Evolutionary conservation across 805 yeast species (phyloP).

Genomic region (Candida nemodendra): DNA sequence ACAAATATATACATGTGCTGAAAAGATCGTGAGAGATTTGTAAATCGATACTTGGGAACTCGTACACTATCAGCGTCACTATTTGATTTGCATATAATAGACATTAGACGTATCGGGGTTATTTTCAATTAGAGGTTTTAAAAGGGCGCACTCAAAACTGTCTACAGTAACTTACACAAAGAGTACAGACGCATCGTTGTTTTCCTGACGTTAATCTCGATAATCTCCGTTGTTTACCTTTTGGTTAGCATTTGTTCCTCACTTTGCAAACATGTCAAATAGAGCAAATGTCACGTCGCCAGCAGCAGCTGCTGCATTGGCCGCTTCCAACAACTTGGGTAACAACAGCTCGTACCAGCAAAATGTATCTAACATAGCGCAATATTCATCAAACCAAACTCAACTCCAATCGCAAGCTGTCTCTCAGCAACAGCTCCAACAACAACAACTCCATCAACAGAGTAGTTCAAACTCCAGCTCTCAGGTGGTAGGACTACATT

Average conservation of each 20-base stretch:
- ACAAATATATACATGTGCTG: no score
- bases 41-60: no score
- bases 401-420: slow-evolving; percentile 14
- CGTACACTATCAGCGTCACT: no score
- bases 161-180: no score
- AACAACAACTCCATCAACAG: slow-evolving; percentile 12
- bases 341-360: slow-evolving; percentile 23
- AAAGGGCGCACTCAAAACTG: no score
- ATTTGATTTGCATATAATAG: no score
- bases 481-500: slow-evolving; percentile 89
- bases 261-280: slow-evolving; percentile 24
- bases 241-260: no score
- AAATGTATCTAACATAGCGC: slow-evolving; percentile 30
- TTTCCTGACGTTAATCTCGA: background rate
- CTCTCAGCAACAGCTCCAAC: slow-evolving; percentile 13
- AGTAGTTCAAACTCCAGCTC: slow-evolving; percentile 36
- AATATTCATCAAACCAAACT: slow-evolving; percentile 23
- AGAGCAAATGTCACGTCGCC: slow-evolving; percentile 29
- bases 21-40: no score
- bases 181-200: no score
- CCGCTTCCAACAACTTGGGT: slow-evolving; percentile 28
- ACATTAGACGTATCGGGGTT: no score
- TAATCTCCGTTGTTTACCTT: background rate
- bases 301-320: slow-evolving; percentile 36
- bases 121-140: no score